Percentiles rank a stretch among this genome's conserved stretches.
phyloP scores from a whole-genome alignment of 176 grass and related monocot species.

The Phoenix roebelenii region DNA sequence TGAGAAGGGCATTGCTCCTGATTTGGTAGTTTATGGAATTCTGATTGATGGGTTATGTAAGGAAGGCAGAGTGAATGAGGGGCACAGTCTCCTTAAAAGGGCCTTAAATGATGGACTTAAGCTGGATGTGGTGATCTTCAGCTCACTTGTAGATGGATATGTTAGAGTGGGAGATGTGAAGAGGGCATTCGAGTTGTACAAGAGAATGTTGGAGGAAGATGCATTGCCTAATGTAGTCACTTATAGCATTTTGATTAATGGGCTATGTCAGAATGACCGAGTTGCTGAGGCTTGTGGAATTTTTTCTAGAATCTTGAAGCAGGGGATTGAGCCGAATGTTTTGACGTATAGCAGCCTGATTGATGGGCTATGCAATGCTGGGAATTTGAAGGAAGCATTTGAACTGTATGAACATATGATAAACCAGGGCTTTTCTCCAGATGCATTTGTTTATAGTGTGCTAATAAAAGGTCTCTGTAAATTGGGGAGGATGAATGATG shows the following conservation, averaged over 20 bases:
- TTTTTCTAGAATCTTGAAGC: conserved; percentile 1
- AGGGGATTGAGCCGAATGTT: conserved; percentile 3
- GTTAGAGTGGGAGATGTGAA: no score
- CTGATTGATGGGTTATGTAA: conserved; percentile 17
- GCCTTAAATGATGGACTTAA: no score
- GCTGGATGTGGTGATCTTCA: no score
- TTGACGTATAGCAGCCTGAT: conserved; percentile 8
- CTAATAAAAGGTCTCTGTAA: conserved; percentile 12
- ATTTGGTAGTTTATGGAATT: conserved; percentile 16
- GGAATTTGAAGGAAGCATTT: conserved; percentile 17
- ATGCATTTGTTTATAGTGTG: conserved; percentile 1
- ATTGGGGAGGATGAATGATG: conserved; percentile 6
- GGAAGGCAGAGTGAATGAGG: conserved; percentile 9
- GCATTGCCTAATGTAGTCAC: neutral
- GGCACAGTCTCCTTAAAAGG: neutral
- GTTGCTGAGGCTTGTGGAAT: conserved; percentile 9
- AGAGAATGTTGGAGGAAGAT: conserved; percentile 13
- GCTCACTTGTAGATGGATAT: no score
- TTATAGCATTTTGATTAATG: conserved; percentile 17
- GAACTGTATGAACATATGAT: neutral
- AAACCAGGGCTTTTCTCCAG: neutral
- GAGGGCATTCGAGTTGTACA: neutral
- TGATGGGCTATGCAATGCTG: conserved; percentile 10
- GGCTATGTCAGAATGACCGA: conserved; percentile 7
- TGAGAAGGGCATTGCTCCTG: conserved; percentile 3